Evolutionary conservation across 1,284 basidiomycete genomes (phyloP), one percentile per base, ranked within the genome.

Genomic region (Ceratobasidium sp.): DNA sequence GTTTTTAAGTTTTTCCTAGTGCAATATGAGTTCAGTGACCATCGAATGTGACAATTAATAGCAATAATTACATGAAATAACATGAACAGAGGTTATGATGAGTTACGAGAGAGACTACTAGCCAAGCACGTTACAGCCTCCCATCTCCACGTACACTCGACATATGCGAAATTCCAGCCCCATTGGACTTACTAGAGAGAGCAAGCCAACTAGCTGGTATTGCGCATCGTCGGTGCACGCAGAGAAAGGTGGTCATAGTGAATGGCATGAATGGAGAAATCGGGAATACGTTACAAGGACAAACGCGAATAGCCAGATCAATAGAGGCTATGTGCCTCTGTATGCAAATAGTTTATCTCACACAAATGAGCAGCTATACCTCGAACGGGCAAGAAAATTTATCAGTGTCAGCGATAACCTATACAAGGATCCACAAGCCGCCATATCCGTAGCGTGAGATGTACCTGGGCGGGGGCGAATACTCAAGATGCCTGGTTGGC

Each of bases 121-220:
- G 40, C 33, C 52, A 38, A 15, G 54, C 38, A 28, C 57, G 15
- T 28, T 28, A 33, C 3, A 50, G 28, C 20, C 66, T 6, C 66
- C 15, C 48, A 68, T 75, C 71, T 61, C 71, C 48, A 75, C 71
- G 62, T 56, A 75, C 71, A 75, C 71, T 75, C 71, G 71, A 75
- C 71, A 75, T 75, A 75, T 75, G 71, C 71, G 71, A 75, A 75
- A 65, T 65, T 28, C 33, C 5, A 44, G 48, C 71, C 33, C 46
- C 71, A 26, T 54, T 54, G 44, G 10, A 65, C 28, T 56, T 75
- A 33, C 61, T 75, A 75, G 52, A 42, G 23, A 33, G 61, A 75
- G 61, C 71, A 65, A 61, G n/a, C 17, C 15, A 75, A 56, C 48
- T 65, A 44, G 61, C 40, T 26, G 48, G 26, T 64, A 65, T 54